Evolutionary conservation across 345 rosid genomes (phyloP), one percentile per base, ranked within the genome.

Genomic region (Lenwebbia sp.): DNA sequence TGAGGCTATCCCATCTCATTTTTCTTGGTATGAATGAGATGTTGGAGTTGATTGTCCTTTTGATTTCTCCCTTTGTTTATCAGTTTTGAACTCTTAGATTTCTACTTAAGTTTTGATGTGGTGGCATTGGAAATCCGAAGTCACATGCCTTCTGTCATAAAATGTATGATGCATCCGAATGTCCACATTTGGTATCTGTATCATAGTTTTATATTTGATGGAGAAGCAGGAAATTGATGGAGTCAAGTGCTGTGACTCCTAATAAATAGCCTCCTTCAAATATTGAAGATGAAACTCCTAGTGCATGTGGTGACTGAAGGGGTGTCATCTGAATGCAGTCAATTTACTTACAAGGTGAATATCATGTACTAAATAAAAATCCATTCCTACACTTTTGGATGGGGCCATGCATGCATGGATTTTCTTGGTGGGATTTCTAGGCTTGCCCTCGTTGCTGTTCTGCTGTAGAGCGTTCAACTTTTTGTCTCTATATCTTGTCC

Each of bases 321-420:
- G 2, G 78, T 33, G 3, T 70, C 78, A 70, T 37, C 78, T 0
- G 47, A 37, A 19, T 19, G 78, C 25, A 1, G 78, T 19, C 47
- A 70, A 6, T 33, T 70, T 70, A 7, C 44, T 15, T 65, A 33
- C 76, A 2, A 15, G 7, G 76, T 30, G 41, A 65, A 65, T 65
- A 2, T 65, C 41, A 15, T 4, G 40, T 62, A 28, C 40, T 1
- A 0, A 28, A 1, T 30, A 62, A n/a, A 3, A 0, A 14, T 33
- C 21, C 0, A 0, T 62, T 33, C 23, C 25, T 4, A 3, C 44
- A 30, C 44, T 65, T 33, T 33, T 4, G 13, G 19, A 19, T 70
- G 78, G 25, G 78, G 25, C 10, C 78, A 70, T 70, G 1, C 23
- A 17, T 30, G 78, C 47, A 30, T 30, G 75, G 0, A 11, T 70